phyloP scores from a whole-genome alignment of 768 basidiomycete species.

The Mycena metata region DNA sequence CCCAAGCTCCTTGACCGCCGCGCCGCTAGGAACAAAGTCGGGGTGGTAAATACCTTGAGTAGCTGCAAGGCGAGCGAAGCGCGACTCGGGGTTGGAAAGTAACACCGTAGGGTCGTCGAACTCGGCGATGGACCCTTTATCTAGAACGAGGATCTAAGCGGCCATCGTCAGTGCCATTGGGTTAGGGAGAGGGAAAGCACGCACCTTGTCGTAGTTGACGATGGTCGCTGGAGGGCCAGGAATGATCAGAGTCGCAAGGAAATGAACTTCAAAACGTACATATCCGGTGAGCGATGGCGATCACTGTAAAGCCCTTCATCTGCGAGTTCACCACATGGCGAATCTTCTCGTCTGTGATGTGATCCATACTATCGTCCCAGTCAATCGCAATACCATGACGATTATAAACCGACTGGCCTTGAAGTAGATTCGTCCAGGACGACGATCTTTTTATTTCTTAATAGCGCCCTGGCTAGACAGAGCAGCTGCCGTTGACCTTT shows the following conservation, averaged over 20 bases:
- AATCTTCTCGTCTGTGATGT: constrained; percentile 33
- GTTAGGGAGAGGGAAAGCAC: neutral
- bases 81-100: constrained; percentile 22
- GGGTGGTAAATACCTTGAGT: constrained; percentile 30
- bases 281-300: constrained; percentile 28
- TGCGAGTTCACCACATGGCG: constrained; percentile 27
- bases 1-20: constrained; percentile 15
- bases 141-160: constrained; percentile 24
- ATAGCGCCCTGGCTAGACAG: constrained; percentile 20
- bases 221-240: constrained; percentile 17
- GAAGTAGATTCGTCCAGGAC: constrained; percentile 24
- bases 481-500: constrained; percentile 25
- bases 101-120: constrained; percentile 16
- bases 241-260: too few relatives aligned
- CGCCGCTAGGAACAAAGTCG: constrained; percentile 14
- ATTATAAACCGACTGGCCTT: neutral
- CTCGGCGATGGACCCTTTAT: constrained; percentile 21
- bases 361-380: constrained; percentile 23
- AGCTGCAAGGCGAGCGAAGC: constrained; percentile 26
- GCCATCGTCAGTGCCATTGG: neutral
- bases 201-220: constrained; percentile 29
- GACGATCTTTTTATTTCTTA: constrained; percentile 15
- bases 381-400: neutral
- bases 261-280: constrained; percentile 11
- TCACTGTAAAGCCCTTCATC: constrained; percentile 30